Evolutionary conservation across 2,329 filamentous ascomycete genomes (phyloP), one percentile per base, ranked within the genome.

Genomic region (Phyllosticta citrichinensis): DNA sequence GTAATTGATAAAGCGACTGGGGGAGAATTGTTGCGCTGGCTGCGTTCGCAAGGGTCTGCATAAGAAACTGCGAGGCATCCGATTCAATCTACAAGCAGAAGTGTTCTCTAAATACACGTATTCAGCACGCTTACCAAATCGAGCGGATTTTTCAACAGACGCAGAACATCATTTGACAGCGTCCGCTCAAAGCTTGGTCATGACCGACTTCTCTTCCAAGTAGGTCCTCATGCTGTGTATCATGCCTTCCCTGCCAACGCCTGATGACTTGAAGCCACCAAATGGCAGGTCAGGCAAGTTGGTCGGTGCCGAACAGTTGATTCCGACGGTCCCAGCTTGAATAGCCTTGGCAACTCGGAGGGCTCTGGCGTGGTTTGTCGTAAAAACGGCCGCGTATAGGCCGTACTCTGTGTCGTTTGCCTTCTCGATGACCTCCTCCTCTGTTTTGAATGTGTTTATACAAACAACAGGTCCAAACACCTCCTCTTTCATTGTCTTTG

Each of bases 341-440:
- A 77, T 68, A 0, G 68, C 71, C 61, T 74, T 75, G 2, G 74
- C 74, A 9, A 76, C 73, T 5, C 74, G 68, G 56, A 77, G 54
- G 3, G 75, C 72, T 20, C 71, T 67, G 56, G 69, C 67, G 30
- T 74, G 69, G 63, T 74, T 66, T 61, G 73, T 74, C 6, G 73
- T 75, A 56, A 70, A 75, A 1, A 76, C 63, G 0, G 68, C 68
- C 2, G 73, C 72, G 47, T 73, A 74, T 0, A 75, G 65, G 1
- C 74, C 74, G 60, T 70, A 74, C 40, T 74, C 72, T 4, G 72
- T 73, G 11, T 72, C 70, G 56, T 76, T 76, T 0, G 74, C 74
- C 55, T 68, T 69, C 17, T 55, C 50, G 1, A 76, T 63, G 0
- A 66, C 73, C 61, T 75, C 74, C 11, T 67, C 66, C 60, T 75